Evolutionary conservation across 352 stramenopile genomes (phyloP).

Genomic region (Pythium vanterpoolii): DNA sequence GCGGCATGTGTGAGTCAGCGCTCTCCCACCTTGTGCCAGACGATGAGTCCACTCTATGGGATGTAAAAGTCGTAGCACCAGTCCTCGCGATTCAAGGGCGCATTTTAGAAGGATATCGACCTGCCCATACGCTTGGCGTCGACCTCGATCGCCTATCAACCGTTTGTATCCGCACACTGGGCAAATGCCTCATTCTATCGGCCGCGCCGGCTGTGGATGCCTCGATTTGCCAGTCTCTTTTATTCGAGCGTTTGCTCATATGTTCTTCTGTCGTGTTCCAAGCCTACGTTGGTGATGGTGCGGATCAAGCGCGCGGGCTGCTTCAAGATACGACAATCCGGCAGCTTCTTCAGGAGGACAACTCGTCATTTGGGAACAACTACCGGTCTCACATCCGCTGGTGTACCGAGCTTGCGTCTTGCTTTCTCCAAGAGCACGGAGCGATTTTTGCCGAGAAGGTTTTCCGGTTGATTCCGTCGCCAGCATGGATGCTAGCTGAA

Average conservation of each 20-base stretch:
- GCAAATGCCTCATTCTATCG: conserved; percentile 3
- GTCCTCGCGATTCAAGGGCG: background rate
- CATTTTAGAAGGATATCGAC: background rate
- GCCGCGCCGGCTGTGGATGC: background rate
- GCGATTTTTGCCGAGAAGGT: conserved; percentile 5
- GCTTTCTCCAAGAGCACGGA: conserved; percentile 10
- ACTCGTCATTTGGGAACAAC: background rate
- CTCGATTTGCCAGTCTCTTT: background rate
- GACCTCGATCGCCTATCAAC: background rate
- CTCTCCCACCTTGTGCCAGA: background rate
- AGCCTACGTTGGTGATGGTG: background rate
- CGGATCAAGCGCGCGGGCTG: background rate
- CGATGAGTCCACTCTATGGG: background rate
- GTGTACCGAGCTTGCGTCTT: conserved; percentile 3
- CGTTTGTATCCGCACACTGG: background rate
- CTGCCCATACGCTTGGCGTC: background rate
- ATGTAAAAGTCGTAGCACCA: background rate
- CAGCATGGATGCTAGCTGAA: conserved; percentile 3
- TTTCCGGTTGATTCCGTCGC: conserved; percentile 6
- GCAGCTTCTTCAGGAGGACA: conserved; percentile 14
- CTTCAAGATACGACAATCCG: too few species aligned
- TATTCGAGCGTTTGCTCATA: background rate
- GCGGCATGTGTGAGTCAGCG: background rate
- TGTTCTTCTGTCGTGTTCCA: conserved; percentile 1
- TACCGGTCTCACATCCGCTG: background rate